Percentiles rank a stretch among this genome's conserved stretches.
These are phyloP conservation scores for Eucalyptus polyanthemos DNA, from an alignment of 345 rosid genomes.

Conservation along the genomic window DNA sequence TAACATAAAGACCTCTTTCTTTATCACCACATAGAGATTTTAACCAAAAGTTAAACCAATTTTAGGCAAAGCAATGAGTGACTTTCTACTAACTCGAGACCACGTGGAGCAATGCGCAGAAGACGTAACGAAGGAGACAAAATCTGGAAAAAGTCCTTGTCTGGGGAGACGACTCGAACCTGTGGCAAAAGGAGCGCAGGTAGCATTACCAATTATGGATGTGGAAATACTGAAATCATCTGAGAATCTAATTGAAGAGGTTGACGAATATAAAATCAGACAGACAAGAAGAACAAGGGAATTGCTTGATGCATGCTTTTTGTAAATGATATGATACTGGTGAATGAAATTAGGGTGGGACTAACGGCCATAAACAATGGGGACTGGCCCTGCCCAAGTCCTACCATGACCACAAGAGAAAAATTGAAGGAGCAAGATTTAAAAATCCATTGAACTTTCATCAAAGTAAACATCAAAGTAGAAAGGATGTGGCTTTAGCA, in stretches of 20 bases:
- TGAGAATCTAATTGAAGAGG: neutral
- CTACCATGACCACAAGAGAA: neutral
- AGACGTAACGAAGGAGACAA: conserved; percentile 91
- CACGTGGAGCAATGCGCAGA: conserved; percentile 87
- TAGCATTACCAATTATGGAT: neutral
- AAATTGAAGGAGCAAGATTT: neutral
- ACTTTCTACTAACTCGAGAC: conserved; percentile 54
- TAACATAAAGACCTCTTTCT: neutral
- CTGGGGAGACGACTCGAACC: conserved; percentile 98
- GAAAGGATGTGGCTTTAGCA: neutral
- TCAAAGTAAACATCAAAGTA: neutral
- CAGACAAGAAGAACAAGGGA: neutral
- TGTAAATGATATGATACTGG: neutral
- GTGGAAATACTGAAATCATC: neutral
- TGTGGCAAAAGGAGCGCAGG: conserved; percentile 5
- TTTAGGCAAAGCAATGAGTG: neutral
- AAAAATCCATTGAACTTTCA: neutral
- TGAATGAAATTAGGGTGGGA: neutral
- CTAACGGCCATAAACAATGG: neutral
- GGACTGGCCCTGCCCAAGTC: neutral
- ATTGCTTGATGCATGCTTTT: neutral
- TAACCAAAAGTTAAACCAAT: neutral
- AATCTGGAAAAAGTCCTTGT: conserved; percentile 98
- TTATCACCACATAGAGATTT: neutral
- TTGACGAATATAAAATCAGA: neutral